Evolutionary conservation across 164 flowering plant genomes (phyloP).

Genomic region (Vitis riparia): DNA sequence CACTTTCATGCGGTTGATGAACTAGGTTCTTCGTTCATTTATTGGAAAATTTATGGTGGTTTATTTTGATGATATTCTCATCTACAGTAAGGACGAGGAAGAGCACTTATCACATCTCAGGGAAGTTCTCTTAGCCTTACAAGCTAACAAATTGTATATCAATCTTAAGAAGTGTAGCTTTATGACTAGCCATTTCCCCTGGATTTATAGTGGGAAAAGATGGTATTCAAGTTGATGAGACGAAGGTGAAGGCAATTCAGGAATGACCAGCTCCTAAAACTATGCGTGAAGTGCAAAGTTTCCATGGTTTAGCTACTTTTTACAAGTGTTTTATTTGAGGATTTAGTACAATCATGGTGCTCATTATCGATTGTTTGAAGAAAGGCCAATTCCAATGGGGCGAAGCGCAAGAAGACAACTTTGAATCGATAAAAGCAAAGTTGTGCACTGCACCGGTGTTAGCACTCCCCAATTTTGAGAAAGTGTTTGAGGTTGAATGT

Average conservation of each 20-base stretch:
- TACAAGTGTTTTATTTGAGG: not conserved
- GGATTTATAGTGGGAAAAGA: not conserved
- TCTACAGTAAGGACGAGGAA: too few relatives aligned
- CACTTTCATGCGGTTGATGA: too few relatives aligned
- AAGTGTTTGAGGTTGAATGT: slow-evolving; percentile 9
- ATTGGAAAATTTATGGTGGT: too few relatives aligned
- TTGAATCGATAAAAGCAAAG: not conserved
- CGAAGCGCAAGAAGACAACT: not conserved
- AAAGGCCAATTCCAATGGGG: slow-evolving; percentile 3
- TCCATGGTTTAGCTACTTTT: not conserved
- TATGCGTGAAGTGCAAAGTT: not conserved
- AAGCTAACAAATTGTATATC: not conserved
- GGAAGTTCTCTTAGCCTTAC: not conserved
- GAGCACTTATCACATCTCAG: too few relatives aligned
- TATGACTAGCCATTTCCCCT: not conserved
- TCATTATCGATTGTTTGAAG: not conserved
- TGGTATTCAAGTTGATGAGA: slow-evolving; percentile 1
- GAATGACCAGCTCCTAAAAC: not conserved
- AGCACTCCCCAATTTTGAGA: slow-evolving; percentile 6
- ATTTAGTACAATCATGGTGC: not conserved
- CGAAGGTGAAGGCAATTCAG: not conserved
- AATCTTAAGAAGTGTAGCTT: slow-evolving; percentile 6
- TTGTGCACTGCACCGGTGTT: not conserved
- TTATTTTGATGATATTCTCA: too few relatives aligned
- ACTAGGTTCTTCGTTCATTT: too few relatives aligned